A percentile compares a stretch with the other conserved stretches of the same genome.
Evolutionary conservation across 345 rosid genomes (phyloP).

Genomic region (Salix koriyanagi): DNA sequence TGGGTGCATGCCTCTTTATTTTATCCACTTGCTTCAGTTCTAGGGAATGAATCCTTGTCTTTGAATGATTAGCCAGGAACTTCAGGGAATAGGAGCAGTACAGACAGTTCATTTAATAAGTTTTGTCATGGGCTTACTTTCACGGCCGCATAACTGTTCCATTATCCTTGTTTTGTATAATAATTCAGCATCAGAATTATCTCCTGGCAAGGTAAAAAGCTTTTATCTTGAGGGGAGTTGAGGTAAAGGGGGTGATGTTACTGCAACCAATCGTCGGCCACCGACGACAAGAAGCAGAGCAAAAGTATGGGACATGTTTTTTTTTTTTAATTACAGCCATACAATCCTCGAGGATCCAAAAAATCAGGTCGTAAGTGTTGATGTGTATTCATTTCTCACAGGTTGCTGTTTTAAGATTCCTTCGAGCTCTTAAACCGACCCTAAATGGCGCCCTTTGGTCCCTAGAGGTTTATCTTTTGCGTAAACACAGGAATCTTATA

Average conservation of each 20-base stretch:
- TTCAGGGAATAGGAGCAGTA: background rate
- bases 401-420: background rate
- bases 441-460: background rate
- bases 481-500: background rate
- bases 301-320: too few relatives aligned
- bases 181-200: too few relatives aligned
- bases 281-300: background rate
- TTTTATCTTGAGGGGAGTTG: background rate
- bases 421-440: background rate
- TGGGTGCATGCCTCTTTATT: background rate
- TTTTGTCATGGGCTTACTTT: background rate
- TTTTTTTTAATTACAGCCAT: background rate
- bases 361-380: background rate
- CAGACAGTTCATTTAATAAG: too few relatives aligned
- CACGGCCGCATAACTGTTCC: constrained; percentile 13
- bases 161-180: background rate
- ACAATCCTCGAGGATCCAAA: constrained; percentile 1
- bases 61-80: constrained; percentile 7
- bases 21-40: background rate
- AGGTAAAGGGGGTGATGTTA: background rate
- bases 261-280: background rate
- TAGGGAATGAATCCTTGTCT: constrained; percentile 10
- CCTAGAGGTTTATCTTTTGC: background rate
- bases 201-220: too few relatives aligned
- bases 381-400: background rate